A percentile compares a stretch with the other conserved stretches of the same genome.
phyloP scores from a whole-genome alignment of 805 yeast species.

The Candida broadrunensis region DNA sequence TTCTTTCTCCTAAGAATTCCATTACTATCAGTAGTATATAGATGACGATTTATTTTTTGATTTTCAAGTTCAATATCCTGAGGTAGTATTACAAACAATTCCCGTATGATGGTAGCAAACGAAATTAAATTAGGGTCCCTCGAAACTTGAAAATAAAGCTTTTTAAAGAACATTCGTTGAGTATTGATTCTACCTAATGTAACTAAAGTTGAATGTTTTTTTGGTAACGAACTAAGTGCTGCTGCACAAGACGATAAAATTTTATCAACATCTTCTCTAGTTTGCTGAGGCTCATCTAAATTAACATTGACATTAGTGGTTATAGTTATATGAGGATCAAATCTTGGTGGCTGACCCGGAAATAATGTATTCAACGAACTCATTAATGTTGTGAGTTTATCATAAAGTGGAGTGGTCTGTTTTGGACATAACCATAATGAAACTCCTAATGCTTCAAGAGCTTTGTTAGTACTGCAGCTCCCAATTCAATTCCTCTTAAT shows the following conservation, averaged over 20 bases:
- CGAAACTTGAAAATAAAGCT: conserved; percentile 48
- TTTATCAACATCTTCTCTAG: conserved; percentile 55
- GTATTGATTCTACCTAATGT: conserved; percentile 41
- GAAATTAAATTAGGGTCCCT: conserved; percentile 46
- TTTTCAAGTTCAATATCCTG: conserved; percentile 33
- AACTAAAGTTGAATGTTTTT: conserved; percentile 38
- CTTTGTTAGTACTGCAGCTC: conserved; percentile 7
- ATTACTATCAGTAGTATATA: conserved; percentile 30
- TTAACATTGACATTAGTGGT: conserved; percentile 56
- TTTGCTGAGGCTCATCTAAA: conserved; percentile 27
- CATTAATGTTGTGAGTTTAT: conserved; percentile 56
- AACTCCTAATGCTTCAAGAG: conserved; percentile 29
- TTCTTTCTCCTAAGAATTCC: conserved; percentile 28
- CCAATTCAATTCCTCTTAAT: too few relatives aligned
- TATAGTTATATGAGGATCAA: conserved; percentile 77
- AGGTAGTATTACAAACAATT: conserved; percentile 51
- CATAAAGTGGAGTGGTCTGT: conserved; percentile 49
- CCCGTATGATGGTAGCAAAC: conserved; percentile 55
- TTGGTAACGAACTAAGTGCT: conserved; percentile 45
- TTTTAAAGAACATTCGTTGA: conserved; percentile 52
- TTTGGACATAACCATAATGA: conserved; percentile 80
- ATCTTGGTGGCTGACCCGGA: conserved; percentile 60
- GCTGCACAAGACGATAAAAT: conserved; percentile 58
- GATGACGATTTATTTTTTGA: conserved; percentile 33
- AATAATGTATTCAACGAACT: conserved; percentile 68